Conservation (phyloP, 306 rosid species). For the Prunus armeniaca region DNA sequence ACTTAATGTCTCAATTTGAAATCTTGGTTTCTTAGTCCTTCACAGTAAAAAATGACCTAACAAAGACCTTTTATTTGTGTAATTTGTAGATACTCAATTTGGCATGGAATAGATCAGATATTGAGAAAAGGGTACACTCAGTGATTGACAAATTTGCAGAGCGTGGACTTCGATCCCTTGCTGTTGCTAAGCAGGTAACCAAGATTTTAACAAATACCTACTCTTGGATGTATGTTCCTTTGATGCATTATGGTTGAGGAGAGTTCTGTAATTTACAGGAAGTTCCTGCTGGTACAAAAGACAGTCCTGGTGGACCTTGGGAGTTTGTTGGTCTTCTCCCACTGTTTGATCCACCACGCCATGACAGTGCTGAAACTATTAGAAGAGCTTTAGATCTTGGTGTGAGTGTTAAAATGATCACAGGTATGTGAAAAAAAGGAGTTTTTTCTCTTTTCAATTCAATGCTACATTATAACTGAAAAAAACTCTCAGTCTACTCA, state of each 20-base stretch:
- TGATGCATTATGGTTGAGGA: background rate
- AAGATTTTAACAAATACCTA: background rate
- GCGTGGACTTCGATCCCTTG: slow-evolving; percentile 27
- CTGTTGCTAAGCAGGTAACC: slow-evolving; percentile 22
- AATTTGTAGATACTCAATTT: slow-evolving; percentile 16
- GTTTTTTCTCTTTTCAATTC: background rate
- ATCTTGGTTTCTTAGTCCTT: background rate
- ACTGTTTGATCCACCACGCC: slow-evolving; percentile 26
- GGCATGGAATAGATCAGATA: slow-evolving; percentile 20
- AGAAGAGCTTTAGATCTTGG: slow-evolving; percentile 28
- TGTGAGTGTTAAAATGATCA: slow-evolving; percentile 26
- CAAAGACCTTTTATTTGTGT: background rate
- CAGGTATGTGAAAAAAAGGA: background rate
- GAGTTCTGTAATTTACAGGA: slow-evolving; percentile 13
- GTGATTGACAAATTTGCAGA: slow-evolving; percentile 21
- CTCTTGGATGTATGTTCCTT: background rate
- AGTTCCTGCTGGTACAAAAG: slow-evolving; percentile 23
- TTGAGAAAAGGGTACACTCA: slow-evolving; percentile 14
- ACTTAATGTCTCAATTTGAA: background rate
- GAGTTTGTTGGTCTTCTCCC: slow-evolving; percentile 28
- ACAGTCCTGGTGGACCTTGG: slow-evolving; percentile 31
- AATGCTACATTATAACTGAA: background rate
- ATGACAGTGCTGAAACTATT: slow-evolving; percentile 27
- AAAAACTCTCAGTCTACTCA: background rate
- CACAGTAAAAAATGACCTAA: background rate